These are phyloP conservation scores for Helenozyma rhizophorensis DNA, from an alignment of 805 yeast genomes.

Conservation along the genomic window DNA sequence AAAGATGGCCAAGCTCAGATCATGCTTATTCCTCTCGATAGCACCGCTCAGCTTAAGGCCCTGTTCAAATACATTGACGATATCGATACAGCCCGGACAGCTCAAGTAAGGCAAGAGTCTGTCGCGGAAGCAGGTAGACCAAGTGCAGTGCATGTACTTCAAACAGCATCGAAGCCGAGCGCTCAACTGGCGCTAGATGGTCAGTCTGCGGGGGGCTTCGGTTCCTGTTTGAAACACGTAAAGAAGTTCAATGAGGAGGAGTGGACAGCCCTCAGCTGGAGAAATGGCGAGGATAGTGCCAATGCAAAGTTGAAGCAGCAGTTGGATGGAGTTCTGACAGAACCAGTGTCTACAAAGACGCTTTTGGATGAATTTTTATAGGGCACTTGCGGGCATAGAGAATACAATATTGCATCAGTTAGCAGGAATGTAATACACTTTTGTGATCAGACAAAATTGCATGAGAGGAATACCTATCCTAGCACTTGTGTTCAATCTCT, in stretches of 20 bases:
- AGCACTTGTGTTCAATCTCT: no score
- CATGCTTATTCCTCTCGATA: slow-evolving; percentile 60
- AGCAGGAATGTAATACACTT: no score
- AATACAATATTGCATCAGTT: not conserved
- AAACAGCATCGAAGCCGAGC: slow-evolving; percentile 33
- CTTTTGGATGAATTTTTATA: slow-evolving; percentile 22
- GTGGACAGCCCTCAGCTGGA: slow-evolving; percentile 34
- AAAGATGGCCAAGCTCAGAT: slow-evolving; percentile 33
- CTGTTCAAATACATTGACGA: slow-evolving; percentile 75
- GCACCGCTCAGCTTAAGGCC: slow-evolving; percentile 77
- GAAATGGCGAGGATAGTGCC: slow-evolving; percentile 13
- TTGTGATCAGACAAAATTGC: no score
- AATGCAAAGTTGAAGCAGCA: slow-evolving; percentile 13
- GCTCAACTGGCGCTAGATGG: slow-evolving; percentile 21
- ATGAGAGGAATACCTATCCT: no score
- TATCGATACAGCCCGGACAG: slow-evolving; percentile 41
- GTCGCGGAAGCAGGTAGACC: slow-evolving; percentile 17
- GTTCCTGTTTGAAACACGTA: slow-evolving; percentile 36
- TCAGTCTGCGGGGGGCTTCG: slow-evolving; percentile 27
- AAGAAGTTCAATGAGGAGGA: slow-evolving; percentile 39
- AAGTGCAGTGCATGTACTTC: slow-evolving; percentile 37
- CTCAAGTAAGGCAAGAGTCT: slow-evolving; percentile 33
- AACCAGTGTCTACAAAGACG: slow-evolving; percentile 8
- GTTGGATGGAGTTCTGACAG: slow-evolving; percentile 16
- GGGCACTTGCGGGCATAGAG: no score